Conservation (phyloP, 2,329 filamentous ascomycete genomes). For the Trichoderma hamatum region DNA sequence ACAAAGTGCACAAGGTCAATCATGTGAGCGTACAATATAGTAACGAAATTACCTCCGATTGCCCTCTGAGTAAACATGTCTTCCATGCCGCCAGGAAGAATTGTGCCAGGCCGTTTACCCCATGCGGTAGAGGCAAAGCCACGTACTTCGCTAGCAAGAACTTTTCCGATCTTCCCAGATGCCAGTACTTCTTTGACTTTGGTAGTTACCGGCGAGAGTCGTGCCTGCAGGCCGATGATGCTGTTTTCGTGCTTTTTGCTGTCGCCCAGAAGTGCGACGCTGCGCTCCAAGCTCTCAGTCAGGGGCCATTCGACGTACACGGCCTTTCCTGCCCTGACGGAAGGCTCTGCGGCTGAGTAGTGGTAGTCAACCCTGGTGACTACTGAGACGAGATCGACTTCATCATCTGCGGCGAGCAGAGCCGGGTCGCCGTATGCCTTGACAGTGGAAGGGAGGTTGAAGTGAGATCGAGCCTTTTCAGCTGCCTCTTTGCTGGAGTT, state of each 20-base stretch:
- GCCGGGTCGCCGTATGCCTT: slow-evolving; percentile 18
- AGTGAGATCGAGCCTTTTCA: slow-evolving; percentile 9
- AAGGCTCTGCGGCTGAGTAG: slow-evolving; percentile 1
- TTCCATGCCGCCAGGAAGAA: background rate
- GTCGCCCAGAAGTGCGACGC: slow-evolving; percentile 1
- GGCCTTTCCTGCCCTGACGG: slow-evolving; percentile 3
- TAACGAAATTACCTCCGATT: slow-evolving; percentile 11
- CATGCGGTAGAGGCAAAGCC: background rate
- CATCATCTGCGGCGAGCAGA: slow-evolving; percentile 13
- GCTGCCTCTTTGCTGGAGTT: slow-evolving; percentile 18
- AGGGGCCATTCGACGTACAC: slow-evolving; percentile 21
- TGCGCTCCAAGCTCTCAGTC: slow-evolving; percentile 11
- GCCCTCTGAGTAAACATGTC: slow-evolving; percentile 1
- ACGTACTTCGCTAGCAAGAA: slow-evolving; percentile 9
- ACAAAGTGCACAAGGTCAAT: slow-evolving; percentile 18
- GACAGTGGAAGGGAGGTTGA: slow-evolving; percentile 8
- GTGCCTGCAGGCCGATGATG: slow-evolving; percentile 14
- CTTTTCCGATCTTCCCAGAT: slow-evolving; percentile 3
- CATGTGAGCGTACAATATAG: slow-evolving; percentile 18
- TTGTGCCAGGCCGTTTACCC: slow-evolving; percentile 8
- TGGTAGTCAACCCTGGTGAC: slow-evolving; percentile 8
- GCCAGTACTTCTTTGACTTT: slow-evolving; percentile 7
- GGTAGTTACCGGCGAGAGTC: slow-evolving; percentile 5
- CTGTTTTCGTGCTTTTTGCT: background rate
- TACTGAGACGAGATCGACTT: slow-evolving; percentile 16